Conservation (phyloP, 2,329 filamentous ascomycete species). For the Rutstroemia sydowiana region DNA sequence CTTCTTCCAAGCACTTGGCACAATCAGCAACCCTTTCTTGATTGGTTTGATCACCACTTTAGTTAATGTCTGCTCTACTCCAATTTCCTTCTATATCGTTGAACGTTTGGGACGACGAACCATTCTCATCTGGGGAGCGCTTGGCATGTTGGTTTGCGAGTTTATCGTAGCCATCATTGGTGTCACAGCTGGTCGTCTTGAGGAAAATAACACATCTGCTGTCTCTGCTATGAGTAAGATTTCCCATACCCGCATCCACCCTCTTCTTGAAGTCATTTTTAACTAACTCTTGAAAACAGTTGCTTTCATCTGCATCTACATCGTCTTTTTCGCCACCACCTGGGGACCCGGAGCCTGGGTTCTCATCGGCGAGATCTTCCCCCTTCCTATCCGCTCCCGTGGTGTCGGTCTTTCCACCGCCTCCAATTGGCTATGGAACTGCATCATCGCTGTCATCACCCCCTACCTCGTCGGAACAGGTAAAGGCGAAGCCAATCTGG, state of each 20-base stretch:
- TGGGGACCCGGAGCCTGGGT: conserved; percentile 76
- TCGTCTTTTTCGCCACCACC: conserved; percentile 85
- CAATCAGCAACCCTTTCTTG: conserved; percentile 71
- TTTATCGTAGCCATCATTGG: conserved; percentile 78
- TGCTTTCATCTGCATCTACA: conserved; percentile 82
- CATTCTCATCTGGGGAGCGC: conserved; percentile 70
- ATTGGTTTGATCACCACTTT: conserved; percentile 81
- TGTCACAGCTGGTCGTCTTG: conserved; percentile 50
- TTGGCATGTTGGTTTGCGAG: conserved; percentile 78
- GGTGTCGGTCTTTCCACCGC: conserved; percentile 82
- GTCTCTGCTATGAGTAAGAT: conserved; percentile 61
- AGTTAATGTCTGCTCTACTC: conserved; percentile 81
- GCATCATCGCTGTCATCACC: conserved; percentile 62
- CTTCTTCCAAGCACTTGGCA: conserved; percentile 73
- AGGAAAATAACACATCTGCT: conserved; percentile 48
- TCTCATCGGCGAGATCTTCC: conserved; percentile 85
- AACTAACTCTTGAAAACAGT: no score
- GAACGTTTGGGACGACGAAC: conserved; percentile 75
- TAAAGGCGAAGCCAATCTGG: conserved; percentile 37
- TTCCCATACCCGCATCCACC: no score
- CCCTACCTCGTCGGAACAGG: conserved; percentile 60
- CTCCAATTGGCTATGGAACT: conserved; percentile 88
- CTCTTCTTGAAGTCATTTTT: no score
- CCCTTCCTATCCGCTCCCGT: conserved; percentile 78
- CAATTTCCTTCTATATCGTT: conserved; percentile 79